Base-by-base conservation (phyloP, 176 grass and related monocot genomes). In the Oropetium thomaeum region DNA sequence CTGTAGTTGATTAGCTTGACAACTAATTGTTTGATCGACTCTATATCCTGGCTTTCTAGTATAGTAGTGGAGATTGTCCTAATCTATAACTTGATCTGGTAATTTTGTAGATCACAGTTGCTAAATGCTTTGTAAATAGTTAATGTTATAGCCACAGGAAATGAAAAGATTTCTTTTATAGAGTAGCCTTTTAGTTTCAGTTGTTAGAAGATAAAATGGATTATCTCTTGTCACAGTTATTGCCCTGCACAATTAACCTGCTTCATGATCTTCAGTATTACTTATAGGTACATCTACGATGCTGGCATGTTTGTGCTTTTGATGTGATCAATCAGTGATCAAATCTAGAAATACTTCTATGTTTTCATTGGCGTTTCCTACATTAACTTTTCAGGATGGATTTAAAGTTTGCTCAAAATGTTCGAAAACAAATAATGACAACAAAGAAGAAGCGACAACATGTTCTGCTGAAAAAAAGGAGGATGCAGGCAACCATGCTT, bases 371-470 rank as follows among this genome's bases (percentile, higher is more conserved):
- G 55, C 14, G 4, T 71, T 84, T 74, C 19, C 8, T 32, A 31
- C 13, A 13, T 67, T 81, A 51, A 6, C 51, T 82, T 59, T 92
- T 79, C 79, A 99, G 96, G 89, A 87, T 74, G 89, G 89, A 60
- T 71, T 90, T 37, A 84, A 83, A 79, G 76, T 90, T 69, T 92
- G 96, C 58, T 84, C 31, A 0, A 95, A 88, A 43, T 99, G 96
- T 84, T 90, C 59, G 17, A 74, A 91, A 85, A 84, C 48, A 32
- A 90, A 84, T 75, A 79, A 64, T 70, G 79, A 63, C 39, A 58
- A 51, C 39, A 69, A 83, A 61, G 79, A 41, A 65, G 82, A 87
- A 76, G 71, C 69, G 54, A 69, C 64, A 54, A 81, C 86, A 66
- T 69, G 75, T 43, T 28, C 67, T 28, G 40, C 16, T 51, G 74